Conservation (phyloP, 2,329 filamentous ascomycete species). For the Beauveria sp. region DNA sequence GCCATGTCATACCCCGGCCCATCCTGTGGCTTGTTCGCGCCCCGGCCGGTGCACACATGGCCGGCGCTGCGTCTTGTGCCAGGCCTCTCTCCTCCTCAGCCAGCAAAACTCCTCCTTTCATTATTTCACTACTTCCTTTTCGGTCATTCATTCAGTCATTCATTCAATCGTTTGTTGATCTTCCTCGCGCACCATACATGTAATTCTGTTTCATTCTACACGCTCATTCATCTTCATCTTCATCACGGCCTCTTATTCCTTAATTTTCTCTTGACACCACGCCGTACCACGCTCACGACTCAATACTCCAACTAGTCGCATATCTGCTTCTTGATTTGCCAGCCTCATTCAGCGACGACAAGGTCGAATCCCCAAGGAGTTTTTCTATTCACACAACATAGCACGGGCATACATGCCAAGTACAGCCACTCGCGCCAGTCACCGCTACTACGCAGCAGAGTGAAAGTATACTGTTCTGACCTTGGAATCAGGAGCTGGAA, state of each 20-base stretch:
- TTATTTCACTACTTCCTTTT: slow-evolving; percentile 12
- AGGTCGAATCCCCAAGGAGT: background rate
- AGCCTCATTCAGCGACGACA: background rate
- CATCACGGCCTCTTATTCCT: slow-evolving; percentile 14
- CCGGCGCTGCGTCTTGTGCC: background rate
- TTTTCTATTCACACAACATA: background rate
- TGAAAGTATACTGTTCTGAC: background rate
- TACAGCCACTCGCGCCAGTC: background rate
- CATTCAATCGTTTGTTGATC: slow-evolving; percentile 5
- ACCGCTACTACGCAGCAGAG: background rate
- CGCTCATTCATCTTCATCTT: background rate
- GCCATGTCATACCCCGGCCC: background rate
- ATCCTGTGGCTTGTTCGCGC: background rate
- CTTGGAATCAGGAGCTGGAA: background rate
- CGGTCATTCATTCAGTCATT: slow-evolving; percentile 6
- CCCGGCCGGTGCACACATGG: background rate
- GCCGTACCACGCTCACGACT: background rate
- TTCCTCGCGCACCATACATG: background rate
- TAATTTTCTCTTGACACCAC: background rate
- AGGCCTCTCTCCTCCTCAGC: background rate
- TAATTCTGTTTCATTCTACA: background rate
- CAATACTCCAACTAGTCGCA: background rate
- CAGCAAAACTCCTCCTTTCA: background rate
- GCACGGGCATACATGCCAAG: too few relatives aligned
- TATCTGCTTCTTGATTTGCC: too few relatives aligned